Conservation (phyloP, 257 asterid genomes). For the Capsicum baccatum region DNA sequence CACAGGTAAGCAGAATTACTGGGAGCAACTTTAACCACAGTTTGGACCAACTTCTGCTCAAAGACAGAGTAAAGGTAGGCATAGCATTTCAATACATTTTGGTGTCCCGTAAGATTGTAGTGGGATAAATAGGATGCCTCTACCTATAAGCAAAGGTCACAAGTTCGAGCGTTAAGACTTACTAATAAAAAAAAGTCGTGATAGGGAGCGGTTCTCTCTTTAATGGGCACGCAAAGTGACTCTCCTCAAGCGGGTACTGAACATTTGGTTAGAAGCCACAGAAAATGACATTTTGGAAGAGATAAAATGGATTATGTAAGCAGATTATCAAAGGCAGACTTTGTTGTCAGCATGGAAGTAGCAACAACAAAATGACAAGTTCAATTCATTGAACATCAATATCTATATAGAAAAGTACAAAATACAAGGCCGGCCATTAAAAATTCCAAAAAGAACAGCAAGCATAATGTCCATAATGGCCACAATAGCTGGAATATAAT, state of each 20-base stretch:
- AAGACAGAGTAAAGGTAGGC: background rate
- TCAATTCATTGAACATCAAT: background rate
- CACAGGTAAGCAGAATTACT: background rate
- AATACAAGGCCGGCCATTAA: background rate
- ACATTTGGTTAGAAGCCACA: no score
- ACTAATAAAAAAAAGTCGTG: background rate
- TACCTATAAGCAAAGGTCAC: background rate
- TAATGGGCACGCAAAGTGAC: background rate
- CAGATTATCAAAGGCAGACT: background rate
- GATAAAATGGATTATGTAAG: background rate
- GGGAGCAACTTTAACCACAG: background rate
- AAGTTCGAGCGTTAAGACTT: background rate
- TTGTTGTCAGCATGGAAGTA: background rate
- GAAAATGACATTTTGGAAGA: background rate
- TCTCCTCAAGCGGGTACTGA: no score
- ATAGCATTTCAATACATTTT: background rate
- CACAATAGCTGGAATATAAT: background rate
- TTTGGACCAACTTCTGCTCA: background rate
- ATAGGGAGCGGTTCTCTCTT: background rate
- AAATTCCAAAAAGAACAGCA: background rate
- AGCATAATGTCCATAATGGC: background rate
- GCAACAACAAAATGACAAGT: background rate
- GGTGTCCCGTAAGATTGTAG: background rate
- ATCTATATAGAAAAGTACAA: background rate
- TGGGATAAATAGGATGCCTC: background rate